These are phyloP conservation scores for Termitomyces sp. DNA, from an alignment of 768 basidiomycete species.

Conservation along the genomic window DNA sequence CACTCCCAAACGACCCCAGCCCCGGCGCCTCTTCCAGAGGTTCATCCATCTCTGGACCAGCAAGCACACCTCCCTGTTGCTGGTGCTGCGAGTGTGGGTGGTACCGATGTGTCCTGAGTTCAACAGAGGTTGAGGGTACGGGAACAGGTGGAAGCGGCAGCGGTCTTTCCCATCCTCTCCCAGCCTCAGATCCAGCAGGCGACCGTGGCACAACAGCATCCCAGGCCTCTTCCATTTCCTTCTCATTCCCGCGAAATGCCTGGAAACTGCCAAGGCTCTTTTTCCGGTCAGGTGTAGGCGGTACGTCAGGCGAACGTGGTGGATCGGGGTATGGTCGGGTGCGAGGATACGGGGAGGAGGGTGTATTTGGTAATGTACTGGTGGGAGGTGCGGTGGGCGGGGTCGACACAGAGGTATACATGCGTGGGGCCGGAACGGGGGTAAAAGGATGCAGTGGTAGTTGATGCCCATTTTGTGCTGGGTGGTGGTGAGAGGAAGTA, in stretches of 20 bases:
- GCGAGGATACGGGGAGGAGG: not conserved
- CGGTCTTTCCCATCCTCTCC: constrained; percentile 9
- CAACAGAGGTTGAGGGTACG: not conserved
- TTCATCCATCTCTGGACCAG: constrained; percentile 1
- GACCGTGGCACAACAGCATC: constrained; percentile 25
- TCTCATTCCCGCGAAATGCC: constrained; percentile 11
- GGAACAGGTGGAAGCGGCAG: constrained; percentile 7
- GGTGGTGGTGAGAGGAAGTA: constrained; percentile 13
- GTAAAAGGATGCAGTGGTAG: constrained; percentile 8
- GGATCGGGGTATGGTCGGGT: constrained; percentile 4
- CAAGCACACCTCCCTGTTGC: constrained; percentile 8
- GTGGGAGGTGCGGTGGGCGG: constrained; percentile 1
- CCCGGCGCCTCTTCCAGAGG: constrained; percentile 2
- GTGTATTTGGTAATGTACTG: not conserved
- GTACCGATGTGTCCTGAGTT: constrained; percentile 1
- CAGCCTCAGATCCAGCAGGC: constrained; percentile 32
- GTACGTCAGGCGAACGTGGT: not conserved
- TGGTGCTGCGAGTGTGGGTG: not conserved
- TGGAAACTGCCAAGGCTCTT: constrained; percentile 12
- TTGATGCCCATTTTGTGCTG: constrained; percentile 6
- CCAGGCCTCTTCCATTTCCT: constrained; percentile 7
- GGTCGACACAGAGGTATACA: constrained; percentile 14
- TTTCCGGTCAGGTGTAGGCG: constrained; percentile 11
- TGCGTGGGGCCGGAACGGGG: constrained; percentile 16
- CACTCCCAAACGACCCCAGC: constrained; percentile 10